Evolutionary conservation across 1,139 yeast genomes (phyloP), one percentile per base, ranked within the genome.

Genomic region (Geotrichum bryndzae): DNA sequence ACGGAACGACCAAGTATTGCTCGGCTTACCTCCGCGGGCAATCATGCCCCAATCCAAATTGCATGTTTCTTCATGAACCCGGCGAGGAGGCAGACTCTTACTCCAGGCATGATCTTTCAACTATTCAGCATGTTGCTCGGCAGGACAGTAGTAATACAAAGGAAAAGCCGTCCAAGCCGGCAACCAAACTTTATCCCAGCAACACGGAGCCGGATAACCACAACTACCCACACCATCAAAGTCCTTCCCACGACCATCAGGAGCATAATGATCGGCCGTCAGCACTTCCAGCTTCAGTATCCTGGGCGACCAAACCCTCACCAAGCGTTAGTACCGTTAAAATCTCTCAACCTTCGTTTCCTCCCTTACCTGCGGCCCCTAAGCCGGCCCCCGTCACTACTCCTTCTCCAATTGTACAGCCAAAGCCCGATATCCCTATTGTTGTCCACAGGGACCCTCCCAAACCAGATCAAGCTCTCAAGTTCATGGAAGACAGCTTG

Each of bases 81-180:
- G 99, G 99, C 64, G 99, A 95, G 77, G 99, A 95, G 74, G 98
- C 98, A 1, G 99, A 95, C 71, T 87, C 96, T 7, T 94, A 90
- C 75, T 90, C 97, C 45, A 86, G 97, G 75, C 95, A 92, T 73
- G 97, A 92, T 72, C 81, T 91, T 72, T 86, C 92, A 15, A 88
- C 96, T 18, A 88, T 89, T 72, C 91, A 88, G 70, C 79, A 76
- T 65, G 60, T 85, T 86, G 67, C 80, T 84, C 66, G 84, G 82
- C 73, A 83, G 13, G 75, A 73, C 8, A 57, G 35, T 48, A 53
- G 55, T 18, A 35, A 60, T 3, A 45, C 58, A 22, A 61, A 59
- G 31, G 57, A 52, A 6, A 51, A 46, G 29, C 10, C 23, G 18
- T 23, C 56, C 29, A 58, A 55, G 27, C 52, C 48, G 15, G 25